These are phyloP conservation scores for Tulasnella sp. DNA, from an alignment of 768 basidiomycete genomes.

Conservation along the genomic window DNA sequence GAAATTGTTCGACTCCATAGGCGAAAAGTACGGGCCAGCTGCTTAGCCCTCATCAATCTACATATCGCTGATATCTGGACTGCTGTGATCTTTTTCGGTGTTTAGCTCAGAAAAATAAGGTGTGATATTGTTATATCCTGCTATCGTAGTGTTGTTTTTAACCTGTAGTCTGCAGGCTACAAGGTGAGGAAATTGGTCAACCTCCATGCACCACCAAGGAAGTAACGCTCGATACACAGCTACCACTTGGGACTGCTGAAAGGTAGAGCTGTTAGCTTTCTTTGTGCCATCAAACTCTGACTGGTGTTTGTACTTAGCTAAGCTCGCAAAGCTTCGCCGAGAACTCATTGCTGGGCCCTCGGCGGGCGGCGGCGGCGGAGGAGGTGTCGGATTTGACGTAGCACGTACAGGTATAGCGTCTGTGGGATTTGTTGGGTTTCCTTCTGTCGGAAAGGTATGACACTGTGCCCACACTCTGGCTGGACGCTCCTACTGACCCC, in stretches of 20 bases:
- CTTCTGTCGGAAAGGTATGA: conserved; percentile 84
- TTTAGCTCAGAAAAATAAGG: conserved; percentile 88
- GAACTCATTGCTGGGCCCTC: conserved; percentile 76
- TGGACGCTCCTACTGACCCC: conserved; percentile 8
- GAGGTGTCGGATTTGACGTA: conserved; percentile 92
- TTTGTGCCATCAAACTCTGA: not conserved
- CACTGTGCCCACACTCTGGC: not conserved
- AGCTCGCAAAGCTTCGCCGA: conserved; percentile 91
- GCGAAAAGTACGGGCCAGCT: conserved; percentile 77
- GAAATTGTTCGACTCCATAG: conserved; percentile 32
- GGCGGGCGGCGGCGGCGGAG: conserved; percentile 76
- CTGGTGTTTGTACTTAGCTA: conserved; percentile 38
- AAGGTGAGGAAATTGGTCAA: conserved; percentile 11
- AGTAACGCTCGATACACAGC: conserved; percentile 33
- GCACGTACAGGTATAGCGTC: conserved; percentile 82
- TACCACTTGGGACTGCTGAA: conserved; percentile 95
- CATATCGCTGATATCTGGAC: conserved; percentile 6
- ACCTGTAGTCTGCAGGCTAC: conserved; percentile 16
- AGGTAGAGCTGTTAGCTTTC: conserved; percentile 22
- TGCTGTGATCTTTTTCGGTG: conserved; percentile 5
- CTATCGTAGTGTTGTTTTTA: not conserved
- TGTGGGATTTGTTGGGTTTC: conserved; percentile 84
- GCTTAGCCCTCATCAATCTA: not conserved
- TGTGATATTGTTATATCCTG: not conserved
- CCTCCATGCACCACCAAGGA: conserved; percentile 21